Evolutionary conservation across 1,284 basidiomycete genomes (phyloP), one percentile per base, ranked within the genome.

Genomic region (Ceraceosorus guamensis): DNA sequence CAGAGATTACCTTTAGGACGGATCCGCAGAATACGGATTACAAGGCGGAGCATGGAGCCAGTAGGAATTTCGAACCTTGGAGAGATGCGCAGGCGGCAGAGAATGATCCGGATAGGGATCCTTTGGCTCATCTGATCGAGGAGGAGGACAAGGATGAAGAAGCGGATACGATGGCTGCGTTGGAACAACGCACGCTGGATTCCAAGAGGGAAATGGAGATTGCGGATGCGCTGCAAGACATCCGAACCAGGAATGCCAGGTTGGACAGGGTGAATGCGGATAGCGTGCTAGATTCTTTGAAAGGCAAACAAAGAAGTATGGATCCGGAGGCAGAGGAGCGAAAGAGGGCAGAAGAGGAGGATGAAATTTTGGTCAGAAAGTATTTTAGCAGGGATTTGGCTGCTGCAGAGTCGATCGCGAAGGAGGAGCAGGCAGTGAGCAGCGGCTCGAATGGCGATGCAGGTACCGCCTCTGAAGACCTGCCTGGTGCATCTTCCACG

Each of bases 1-100:
- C 92, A 6, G 95, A 99, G 77, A 97, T 99, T 66, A 98, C 95
- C 0, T 99, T 99, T 85, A 97, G 97, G 78, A 98, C 93, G 0
- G 95, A 98, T 76, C 95, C 93, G 7, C 93, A 93, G 82, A 96
- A 71, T 43, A 64, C 35, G 32, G 41, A 76, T 50, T 76, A 76
- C 44, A 52, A 50, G 6, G 69, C 71, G 0, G 73, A 76, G 46
- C 72, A 76, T 52, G 73, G 73, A 1, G 73, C 71, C 7, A 60
- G 57, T 6, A 54, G 73, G 4, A 76, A 76, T 53, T 71, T 73
- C 55, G 71, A 75, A 50, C 73, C 73, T 0, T 71, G 69, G 69
- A 56, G 66, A n/a, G 68, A 67, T 4, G 44, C 46, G n/a, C 48
- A 49, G 41, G 49, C 52, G 24, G 41, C 35, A 4, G 55, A 34